Conservation (phyloP, 805 yeast species). For the Zygoascus ofunaensis region DNA sequence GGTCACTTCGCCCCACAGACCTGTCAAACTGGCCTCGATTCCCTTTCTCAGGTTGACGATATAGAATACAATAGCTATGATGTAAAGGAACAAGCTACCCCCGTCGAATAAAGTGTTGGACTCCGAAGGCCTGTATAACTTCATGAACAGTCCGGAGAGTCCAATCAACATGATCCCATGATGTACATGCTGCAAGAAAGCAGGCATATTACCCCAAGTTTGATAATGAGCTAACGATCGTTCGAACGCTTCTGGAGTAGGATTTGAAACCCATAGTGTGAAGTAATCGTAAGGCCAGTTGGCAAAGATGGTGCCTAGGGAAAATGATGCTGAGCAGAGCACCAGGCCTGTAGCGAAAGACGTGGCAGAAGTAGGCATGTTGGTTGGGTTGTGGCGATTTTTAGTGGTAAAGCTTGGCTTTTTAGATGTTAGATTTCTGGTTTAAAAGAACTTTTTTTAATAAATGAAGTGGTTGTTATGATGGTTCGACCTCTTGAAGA, state of each 20-base stretch:
- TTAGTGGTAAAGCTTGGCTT: not conserved
- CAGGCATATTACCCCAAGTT: slow-evolving; percentile 60
- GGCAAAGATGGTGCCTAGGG: slow-evolving; percentile 67
- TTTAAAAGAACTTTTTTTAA: not conserved
- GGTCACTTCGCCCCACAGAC: slow-evolving; percentile 92
- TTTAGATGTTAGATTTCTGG: not conserved
- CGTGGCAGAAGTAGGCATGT: slow-evolving; percentile 26
- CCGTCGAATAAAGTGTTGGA: slow-evolving; percentile 86
- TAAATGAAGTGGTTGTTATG: not conserved
- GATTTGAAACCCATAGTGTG: slow-evolving; percentile 56
- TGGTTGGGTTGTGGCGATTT: not conserved
- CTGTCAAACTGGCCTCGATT: slow-evolving; percentile 52
- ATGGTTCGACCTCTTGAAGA: not conserved
- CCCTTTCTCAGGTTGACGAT: slow-evolving; percentile 83
- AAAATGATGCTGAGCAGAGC: slow-evolving; percentile 51
- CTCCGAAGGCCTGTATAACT: slow-evolving; percentile 78
- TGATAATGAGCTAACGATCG: slow-evolving; percentile 65
- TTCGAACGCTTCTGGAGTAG: slow-evolving; percentile 45
- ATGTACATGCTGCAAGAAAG: slow-evolving; percentile 47
- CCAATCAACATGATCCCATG: slow-evolving; percentile 59
- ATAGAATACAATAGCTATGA: slow-evolving; percentile 68
- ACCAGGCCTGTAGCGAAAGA: slow-evolving; percentile 27
- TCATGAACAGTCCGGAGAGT: slow-evolving; percentile 60
- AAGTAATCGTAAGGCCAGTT: slow-evolving; percentile 76
- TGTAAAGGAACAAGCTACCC: slow-evolving; percentile 65